Percentiles rank a stretch among this genome's conserved stretches.
Conservation (phyloP, 2,329 filamentous ascomycete genomes). For the Zymoseptoria ardabiliae region DNA sequence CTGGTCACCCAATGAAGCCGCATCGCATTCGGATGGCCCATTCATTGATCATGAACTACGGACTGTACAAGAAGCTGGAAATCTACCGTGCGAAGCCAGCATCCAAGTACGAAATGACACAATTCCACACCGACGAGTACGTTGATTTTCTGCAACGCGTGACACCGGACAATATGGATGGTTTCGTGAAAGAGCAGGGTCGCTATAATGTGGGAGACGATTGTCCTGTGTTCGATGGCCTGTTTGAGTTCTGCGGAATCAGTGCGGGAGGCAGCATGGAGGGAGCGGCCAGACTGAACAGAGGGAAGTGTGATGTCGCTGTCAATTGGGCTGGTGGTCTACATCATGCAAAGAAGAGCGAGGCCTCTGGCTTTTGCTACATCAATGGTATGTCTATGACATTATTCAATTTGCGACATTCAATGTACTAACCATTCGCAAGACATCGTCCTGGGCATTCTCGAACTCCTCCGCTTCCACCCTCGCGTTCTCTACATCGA, state of each 20-base stretch:
- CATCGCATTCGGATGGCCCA: conserved; percentile 60
- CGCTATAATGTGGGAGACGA: conserved; percentile 60
- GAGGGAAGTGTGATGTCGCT: conserved; percentile 61
- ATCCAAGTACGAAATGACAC: conserved; percentile 63
- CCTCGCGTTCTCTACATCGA: conserved; percentile 60
- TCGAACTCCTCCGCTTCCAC: conserved; percentile 57
- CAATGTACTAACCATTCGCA: conserved; percentile 4
- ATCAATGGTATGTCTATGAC: conserved; percentile 34
- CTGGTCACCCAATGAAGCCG: conserved; percentile 61
- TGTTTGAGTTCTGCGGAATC: conserved; percentile 65
- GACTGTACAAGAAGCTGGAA: conserved; percentile 66
- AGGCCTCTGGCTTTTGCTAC: conserved; percentile 43
- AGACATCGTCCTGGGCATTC: conserved; percentile 61
- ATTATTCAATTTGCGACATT: not conserved
- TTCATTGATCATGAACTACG: conserved; percentile 64
- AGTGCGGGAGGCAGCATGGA: conserved; percentile 65
- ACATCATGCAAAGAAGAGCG: conserved; percentile 44
- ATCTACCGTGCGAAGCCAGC: conserved; percentile 49
- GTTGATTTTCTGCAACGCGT: conserved; percentile 74
- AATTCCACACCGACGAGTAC: conserved; percentile 67
- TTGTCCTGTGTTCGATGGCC: conserved; percentile 60
- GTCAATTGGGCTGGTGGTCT: conserved; percentile 46
- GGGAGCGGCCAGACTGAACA: conserved; percentile 59
- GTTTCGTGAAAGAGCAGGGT: conserved; percentile 83
- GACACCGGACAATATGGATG: conserved; percentile 97